Base-by-base conservation (phyloP, 306 rosid genomes). In the Senna siamea region DNA sequence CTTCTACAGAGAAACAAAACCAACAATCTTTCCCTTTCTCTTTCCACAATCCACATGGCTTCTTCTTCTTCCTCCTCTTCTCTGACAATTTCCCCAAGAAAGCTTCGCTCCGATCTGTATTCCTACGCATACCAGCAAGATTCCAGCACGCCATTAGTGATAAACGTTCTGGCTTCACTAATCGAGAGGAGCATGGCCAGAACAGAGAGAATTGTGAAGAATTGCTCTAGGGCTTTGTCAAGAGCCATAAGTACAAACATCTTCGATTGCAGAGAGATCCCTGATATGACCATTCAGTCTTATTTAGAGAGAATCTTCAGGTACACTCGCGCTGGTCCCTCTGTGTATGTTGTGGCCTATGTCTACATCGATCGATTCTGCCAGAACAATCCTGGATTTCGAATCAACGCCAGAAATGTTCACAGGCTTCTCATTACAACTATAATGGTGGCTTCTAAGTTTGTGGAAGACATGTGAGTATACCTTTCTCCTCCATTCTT, bases 281-380 rank as follows among this genome's bases (percentile, higher is more conserved):
- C 93, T 32, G 98, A 90, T 82, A 77, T 93, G 95, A 82, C 91
- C 9, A 87, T 93, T 17, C 88, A 88, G 70, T 87, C 88, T 1
- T 93, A 84, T 64, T 59, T 93, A 9, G 98, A 93, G 86, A 85
- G 98, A 60, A 93, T 90, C 82, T 93, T 93, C 83, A 76, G 92
- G 57, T 93, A 93, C 90, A 93, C 98, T 0, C 69, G 84, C 64
- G 97, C 95, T 0, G 95, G 90, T 5, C 90, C 98, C 0, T 93
- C 92, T 0, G 91, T 93, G 0, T 93, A 88, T 72, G 98, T 93
- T 12, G 91, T 93, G 17, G 97, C 98, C 1, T 93, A 90, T 72
- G 97, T 93, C 46, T 93, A 93, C 51, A 93, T 93, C n/a, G 98
- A 93, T 57, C 79, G 98, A 13, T 93, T 93, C 55, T 93, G 97